phyloP scores from a whole-genome alignment of 306 rosid species.

The Ochetophila trinervis region DNA sequence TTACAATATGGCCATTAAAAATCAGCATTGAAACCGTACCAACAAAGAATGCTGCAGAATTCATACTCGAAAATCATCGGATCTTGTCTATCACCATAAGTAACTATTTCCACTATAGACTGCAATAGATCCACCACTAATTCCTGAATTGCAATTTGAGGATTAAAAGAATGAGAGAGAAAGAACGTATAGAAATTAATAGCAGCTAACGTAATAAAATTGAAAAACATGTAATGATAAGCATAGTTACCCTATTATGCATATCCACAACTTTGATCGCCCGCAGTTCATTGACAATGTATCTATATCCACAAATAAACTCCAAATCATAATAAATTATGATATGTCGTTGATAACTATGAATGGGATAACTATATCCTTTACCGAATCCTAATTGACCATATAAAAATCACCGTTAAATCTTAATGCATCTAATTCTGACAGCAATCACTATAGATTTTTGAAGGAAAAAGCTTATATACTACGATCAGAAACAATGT shows the following conservation, averaged over 20 bases:
- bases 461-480: background rate
- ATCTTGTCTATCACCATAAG: conserved; percentile 80
- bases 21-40: conserved; percentile 10
- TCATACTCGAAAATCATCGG: conserved; percentile 74
- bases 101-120: conserved; percentile 79
- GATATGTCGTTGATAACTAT: background rate
- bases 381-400: background rate
- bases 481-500: no score
- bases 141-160: no score
- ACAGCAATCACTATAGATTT: background rate
- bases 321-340: background rate
- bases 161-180: background rate
- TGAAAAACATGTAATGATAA: background rate
- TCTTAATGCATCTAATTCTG: background rate
- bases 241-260: conserved; percentile 34
- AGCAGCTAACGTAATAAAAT: background rate
- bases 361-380: background rate
- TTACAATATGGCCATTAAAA: conserved; percentile 12
- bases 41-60: conserved; percentile 18
- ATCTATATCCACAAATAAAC: conserved; percentile 15
- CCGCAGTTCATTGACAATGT: conserved; percentile 28
- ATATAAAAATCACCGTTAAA: background rate
- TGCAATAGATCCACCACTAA: conserved; percentile 67
- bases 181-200: background rate
- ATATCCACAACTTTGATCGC: conserved; percentile 37